phyloP scores from a whole-genome alignment of 495 filamentous ascomycete species.

The Margaritispora aquatica region DNA sequence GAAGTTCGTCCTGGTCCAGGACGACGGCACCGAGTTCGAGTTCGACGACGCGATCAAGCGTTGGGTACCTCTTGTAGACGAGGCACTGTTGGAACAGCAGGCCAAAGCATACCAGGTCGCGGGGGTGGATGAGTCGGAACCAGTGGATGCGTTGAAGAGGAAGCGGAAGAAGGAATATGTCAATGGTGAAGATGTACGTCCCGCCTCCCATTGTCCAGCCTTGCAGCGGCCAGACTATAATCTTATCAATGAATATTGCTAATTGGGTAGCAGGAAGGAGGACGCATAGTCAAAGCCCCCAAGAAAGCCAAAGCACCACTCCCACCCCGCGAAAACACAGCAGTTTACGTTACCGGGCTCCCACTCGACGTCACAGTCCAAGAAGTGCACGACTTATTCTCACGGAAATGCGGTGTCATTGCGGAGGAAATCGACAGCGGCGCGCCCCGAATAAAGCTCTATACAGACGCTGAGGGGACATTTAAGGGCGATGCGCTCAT shows the following conservation, averaged over 20 bases:
- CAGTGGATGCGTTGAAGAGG: conserved; percentile 45
- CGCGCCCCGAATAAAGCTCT: conserved; percentile 86
- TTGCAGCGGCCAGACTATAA: too few relatives aligned
- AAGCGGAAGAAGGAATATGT: conserved; percentile 70
- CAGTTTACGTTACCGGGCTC: conserved; percentile 82
- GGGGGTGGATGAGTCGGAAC: conserved; percentile 59
- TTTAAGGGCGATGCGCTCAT: conserved; percentile 93
- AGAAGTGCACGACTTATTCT: conserved; percentile 80
- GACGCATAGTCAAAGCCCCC: conserved; percentile 21
- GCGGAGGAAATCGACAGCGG: conserved; percentile 87
- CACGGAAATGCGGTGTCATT: conserved; percentile 81
- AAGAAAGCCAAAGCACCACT: conserved; percentile 47
- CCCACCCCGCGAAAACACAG: conserved; percentile 72
- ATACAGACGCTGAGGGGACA: conserved; percentile 69
- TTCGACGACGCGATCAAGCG: conserved; percentile 65
- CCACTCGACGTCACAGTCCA: conserved; percentile 70
- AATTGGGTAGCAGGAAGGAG: conserved; percentile 24
- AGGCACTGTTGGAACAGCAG: conserved; percentile 72
- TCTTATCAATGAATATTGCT: conserved; percentile 1
- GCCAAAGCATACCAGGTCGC: conserved; percentile 65
- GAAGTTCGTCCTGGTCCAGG: conserved; percentile 78
- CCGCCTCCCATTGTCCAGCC: conserved; percentile 2
- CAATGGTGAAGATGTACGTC: conserved; percentile 54
- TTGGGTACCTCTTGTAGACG: conserved; percentile 80
- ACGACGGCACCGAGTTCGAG: conserved; percentile 80